These are phyloP conservation scores for Leucosporidium scottii DNA, from an alignment of 768 basidiomycete genomes.

Conservation along the genomic window DNA sequence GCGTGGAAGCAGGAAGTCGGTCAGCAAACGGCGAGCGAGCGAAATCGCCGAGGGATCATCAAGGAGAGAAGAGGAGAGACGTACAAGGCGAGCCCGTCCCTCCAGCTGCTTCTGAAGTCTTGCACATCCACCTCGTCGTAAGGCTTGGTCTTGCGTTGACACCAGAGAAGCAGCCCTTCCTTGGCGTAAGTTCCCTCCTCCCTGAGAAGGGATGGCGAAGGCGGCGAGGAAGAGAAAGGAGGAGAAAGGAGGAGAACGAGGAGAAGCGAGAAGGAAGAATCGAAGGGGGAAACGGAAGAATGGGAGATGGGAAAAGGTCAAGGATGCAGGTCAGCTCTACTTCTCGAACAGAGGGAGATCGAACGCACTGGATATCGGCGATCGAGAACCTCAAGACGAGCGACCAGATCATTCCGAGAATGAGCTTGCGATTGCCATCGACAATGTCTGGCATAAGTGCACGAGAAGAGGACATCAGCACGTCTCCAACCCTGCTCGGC, in stretches of 20 bases:
- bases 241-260: not conserved
- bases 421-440: slow-evolving; percentile 96
- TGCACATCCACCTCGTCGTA: slow-evolving; percentile 89
- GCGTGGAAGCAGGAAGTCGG: too few species aligned
- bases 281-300: not conserved
- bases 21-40: slow-evolving; percentile 6
- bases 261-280: not conserved
- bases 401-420: slow-evolving; percentile 95
- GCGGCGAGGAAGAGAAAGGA: not conserved
- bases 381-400: slow-evolving; percentile 95
- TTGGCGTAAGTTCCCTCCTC: slow-evolving; percentile 98
- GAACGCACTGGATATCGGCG: slow-evolving; percentile 83
- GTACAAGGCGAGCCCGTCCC: slow-evolving; percentile 83
- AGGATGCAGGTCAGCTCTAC: too few species aligned
- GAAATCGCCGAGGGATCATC: too few species aligned
- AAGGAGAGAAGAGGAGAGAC: not conserved
- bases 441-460: slow-evolving; percentile 67
- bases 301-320: too few species aligned
- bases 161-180: slow-evolving; percentile 94
- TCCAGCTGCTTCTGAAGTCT: slow-evolving; percentile 89
- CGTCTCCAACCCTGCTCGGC: not conserved
- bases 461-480: not conserved
- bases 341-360: not conserved
- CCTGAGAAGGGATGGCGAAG: slow-evolving; percentile 47
- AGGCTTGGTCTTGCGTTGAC: slow-evolving; percentile 86